Evolutionary conservation across 768 basidiomycete genomes (phyloP).

Genomic region (Tephrocybe sp.): DNA sequence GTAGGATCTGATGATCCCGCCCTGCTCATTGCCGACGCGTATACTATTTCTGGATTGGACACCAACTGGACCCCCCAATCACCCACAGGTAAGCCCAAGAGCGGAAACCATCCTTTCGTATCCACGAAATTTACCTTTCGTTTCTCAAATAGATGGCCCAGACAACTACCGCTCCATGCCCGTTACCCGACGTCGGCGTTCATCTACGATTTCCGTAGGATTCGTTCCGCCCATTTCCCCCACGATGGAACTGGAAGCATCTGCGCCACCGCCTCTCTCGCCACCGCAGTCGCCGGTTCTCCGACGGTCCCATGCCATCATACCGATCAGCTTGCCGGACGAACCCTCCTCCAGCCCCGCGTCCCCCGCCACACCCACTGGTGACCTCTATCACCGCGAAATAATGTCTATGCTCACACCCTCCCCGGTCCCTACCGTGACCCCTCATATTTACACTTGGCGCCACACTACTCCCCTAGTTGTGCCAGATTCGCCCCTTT

Average conservation of each 20-base stretch:
- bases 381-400: conserved; percentile 21
- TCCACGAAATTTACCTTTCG: neutral
- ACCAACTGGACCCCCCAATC: conserved; percentile 15
- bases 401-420: conserved; percentile 34
- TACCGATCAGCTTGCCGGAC: conserved; percentile 32
- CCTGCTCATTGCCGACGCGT: conserved; percentile 35
- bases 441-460: conserved; percentile 61
- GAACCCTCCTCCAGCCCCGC: conserved; percentile 28
- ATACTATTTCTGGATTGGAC: conserved; percentile 25
- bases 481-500: conserved; percentile 33
- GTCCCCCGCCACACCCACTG: conserved; percentile 25
- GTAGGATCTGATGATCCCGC: conserved; percentile 41
- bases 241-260: conserved; percentile 20
- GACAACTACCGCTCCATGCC: conserved; percentile 7
- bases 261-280: conserved; percentile 3
- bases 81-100: neutral
- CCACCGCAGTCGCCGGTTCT: conserved; percentile 22
- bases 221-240: conserved; percentile 21
- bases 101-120: neutral
- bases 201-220: conserved; percentile 21
- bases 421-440: conserved; percentile 53
- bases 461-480: conserved; percentile 24
- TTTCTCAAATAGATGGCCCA: conserved; percentile 11
- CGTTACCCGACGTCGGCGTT: conserved; percentile 19
- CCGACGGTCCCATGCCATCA: conserved; percentile 31